Evolutionary conservation across 2,329 filamentous ascomycete genomes (phyloP).

Genomic region (Fusarium sp.): DNA sequence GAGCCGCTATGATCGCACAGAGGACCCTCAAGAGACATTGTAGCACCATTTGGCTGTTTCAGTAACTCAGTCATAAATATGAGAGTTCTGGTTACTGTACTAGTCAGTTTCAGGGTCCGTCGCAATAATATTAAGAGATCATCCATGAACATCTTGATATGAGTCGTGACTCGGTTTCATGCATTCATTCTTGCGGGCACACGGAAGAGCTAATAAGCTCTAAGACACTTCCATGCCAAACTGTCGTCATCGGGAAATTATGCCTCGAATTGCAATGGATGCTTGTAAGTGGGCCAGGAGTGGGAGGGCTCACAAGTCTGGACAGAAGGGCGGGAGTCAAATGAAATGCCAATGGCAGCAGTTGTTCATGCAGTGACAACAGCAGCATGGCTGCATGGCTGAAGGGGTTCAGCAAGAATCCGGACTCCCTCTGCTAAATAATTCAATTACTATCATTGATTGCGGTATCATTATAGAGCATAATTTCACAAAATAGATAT

Average conservation of each 20-base stretch:
- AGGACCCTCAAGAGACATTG: conserved; percentile 9
- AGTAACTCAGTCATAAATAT: conserved; percentile 11
- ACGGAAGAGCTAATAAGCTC: conserved; percentile 19
- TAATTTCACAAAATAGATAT: no score
- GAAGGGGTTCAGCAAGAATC: no score
- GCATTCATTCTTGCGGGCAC: conserved; percentile 16
- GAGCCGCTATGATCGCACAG: conserved; percentile 15
- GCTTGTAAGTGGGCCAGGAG: conserved; percentile 32
- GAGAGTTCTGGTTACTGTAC: conserved; percentile 7
- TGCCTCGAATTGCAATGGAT: conserved; percentile 36
- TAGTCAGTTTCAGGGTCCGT: conserved; percentile 27
- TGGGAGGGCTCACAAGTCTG: conserved; percentile 39
- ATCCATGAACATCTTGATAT: conserved; percentile 26
- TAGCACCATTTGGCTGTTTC: conserved; percentile 16
- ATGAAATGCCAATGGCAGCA: conserved; percentile 38
- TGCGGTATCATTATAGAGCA: no score
- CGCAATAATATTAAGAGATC: conserved; percentile 10
- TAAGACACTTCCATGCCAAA: conserved; percentile 33
- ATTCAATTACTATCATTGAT: no score
- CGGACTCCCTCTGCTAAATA: no score
- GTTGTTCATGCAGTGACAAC: conserved; percentile 40
- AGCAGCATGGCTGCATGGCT: conserved; percentile 23
- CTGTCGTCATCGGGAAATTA: conserved; percentile 45
- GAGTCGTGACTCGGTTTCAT: conserved; percentile 33
- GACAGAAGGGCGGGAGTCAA: conserved; percentile 28